phyloP scores from a whole-genome alignment of 1,284 basidiomycete genomes.

The Tremellales sp. region DNA sequence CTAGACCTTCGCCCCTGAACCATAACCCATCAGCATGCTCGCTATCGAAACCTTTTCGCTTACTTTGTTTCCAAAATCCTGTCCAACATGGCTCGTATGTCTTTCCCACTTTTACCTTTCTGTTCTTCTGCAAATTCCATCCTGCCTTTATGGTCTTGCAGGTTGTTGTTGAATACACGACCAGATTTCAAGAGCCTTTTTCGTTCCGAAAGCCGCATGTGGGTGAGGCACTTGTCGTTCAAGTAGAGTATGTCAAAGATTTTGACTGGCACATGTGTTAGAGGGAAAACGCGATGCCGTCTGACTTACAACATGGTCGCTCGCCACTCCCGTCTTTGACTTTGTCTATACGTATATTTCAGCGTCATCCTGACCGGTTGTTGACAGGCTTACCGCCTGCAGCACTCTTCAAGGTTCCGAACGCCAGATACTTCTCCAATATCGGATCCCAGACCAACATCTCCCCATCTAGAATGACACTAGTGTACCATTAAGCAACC shows the following conservation, averaged over 20 bases:
- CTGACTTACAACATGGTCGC: constrained; percentile 75
- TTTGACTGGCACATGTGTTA: constrained; percentile 62
- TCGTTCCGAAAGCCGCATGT: constrained; percentile 46
- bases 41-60: constrained; percentile 4
- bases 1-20: constrained; percentile 79
- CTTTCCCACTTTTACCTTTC: constrained; percentile 69
- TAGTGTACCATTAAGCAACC: constrained; percentile 42
- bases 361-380: constrained; percentile 5
- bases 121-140: constrained; percentile 72
- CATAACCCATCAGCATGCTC: constrained; percentile 1
- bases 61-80: constrained; percentile 65
- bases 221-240: constrained; percentile 53
- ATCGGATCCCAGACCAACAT: constrained; percentile 96
- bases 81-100: constrained; percentile 73
- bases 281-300: background rate
- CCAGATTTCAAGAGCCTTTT: constrained; percentile 42
- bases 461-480: constrained; percentile 89
- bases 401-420: constrained; percentile 86
- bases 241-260: constrained; percentile 88
- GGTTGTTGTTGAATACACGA: constrained; percentile 38
- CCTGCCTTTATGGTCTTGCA: constrained; percentile 59
- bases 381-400: constrained; percentile 60
- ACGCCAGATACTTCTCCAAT: constrained; percentile 77
- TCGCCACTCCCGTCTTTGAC: constrained; percentile 66
- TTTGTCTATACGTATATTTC: constrained; percentile 54